Evolutionary conservation across 129 eudicot genomes (phyloP), one percentile per base, ranked within the genome.

Genomic region (Pittosporum tobira): DNA sequence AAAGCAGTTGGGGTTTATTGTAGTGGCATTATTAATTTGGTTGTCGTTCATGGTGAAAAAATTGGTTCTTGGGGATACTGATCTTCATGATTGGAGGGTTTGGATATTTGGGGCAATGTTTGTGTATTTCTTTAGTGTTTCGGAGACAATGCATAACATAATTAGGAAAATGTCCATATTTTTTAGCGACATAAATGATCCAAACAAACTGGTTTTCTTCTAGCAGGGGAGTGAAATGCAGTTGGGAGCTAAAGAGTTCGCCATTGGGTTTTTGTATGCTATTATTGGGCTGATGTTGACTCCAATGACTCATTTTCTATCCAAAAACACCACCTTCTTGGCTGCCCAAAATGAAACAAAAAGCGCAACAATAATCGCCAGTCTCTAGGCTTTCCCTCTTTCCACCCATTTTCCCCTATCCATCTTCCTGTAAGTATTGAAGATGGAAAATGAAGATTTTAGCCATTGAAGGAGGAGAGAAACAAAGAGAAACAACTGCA

Each of bases 191-290:
- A 63, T 83, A 51, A 63, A 88, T 13, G 94, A 88, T 65, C 96
- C 94, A 0, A 24, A 30, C 29, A 79, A 81, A 83, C 37, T 84
- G 71, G 58, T 84, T 11, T 84, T 68, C 79, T 88, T 84, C 40
- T 88, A 88, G 68, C 90, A 84, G 59, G 96, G 94, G 25, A 78
- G 87, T 2, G 94, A 94, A 22, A 88, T 81, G 94, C 94, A 88
- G 62, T 50, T 88, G 53, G 96, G 96, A 0, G 87, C 80, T 10
- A 94, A 88, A 64, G 96, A 94, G 15, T 88, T 88, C 22, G 76
- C 89, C 0, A 72, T 88, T 0, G 96, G 96, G 63, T 84, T 76
- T 40, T 42, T 88, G 74, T 88, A 81, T 48, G 75, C 96, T 0
- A n/a, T 84, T 63, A 94, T 88, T 1, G 96, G 96, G 51, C 46